phyloP scores from a whole-genome alignment of 169 alveolate genomes.

The Plasmodium cynomolgi region DNA sequence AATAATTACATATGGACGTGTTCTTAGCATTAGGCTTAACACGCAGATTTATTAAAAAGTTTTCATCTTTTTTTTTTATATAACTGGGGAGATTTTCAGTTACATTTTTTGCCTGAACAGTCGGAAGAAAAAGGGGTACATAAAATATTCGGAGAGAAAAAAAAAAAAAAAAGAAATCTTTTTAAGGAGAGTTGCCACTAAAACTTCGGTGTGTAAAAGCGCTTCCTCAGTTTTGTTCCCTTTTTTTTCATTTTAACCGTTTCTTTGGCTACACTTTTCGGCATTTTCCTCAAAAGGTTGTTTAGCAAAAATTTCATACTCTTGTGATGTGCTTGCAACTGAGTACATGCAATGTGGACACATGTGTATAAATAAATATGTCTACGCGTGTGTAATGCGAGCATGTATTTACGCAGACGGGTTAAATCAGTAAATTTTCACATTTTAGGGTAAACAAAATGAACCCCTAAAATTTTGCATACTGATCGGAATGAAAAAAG shows the following conservation, averaged over 20 bases:
- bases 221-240: background rate
- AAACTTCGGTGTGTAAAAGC: background rate
- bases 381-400: background rate
- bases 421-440: background rate
- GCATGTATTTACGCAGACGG: background rate
- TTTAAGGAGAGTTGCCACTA: background rate
- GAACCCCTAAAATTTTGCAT: background rate
- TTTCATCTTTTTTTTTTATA: slow-evolving; percentile 61
- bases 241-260: slow-evolving; percentile 24
- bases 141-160: background rate
- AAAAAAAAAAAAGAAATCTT: background rate
- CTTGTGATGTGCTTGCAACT: background rate
- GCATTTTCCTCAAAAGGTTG: slow-evolving; percentile 40
- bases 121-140: background rate
- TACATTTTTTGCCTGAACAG: slow-evolving; percentile 21
- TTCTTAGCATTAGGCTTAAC: slow-evolving; percentile 66
- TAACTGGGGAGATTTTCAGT: slow-evolving; percentile 48
- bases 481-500: background rate
- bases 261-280: slow-evolving; percentile 51
- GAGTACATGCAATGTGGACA: background rate
- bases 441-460: background rate
- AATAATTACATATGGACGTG: slow-evolving; percentile 59
- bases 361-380: background rate
- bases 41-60: slow-evolving; percentile 50
- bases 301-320: slow-evolving; percentile 29